Evolutionary conservation across 129 eudicot genomes (phyloP), one percentile per base, ranked within the genome.

Genomic region (Sambucus nigra): DNA sequence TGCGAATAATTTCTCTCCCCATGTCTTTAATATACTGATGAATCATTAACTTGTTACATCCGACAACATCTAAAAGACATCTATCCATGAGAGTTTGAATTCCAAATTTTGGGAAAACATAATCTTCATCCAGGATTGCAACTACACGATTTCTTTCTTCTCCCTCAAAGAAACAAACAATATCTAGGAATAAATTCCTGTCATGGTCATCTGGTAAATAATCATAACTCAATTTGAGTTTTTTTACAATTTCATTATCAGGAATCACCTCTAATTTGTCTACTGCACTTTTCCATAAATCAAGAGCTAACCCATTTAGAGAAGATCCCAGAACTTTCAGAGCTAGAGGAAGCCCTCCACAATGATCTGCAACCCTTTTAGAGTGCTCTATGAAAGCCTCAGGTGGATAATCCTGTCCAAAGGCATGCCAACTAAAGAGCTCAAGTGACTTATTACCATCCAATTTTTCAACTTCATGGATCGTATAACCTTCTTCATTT

Each of bases 331-430:
- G 14, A 56, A 56, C 62, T 35, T 39, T 44, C 7, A 56, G 49
- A 10, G 62, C 62, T 22, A 56, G 23, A 38, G 64, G 64, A 41
- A 41, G 53, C 44, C 64, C 64, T 23, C 38, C 53, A 42, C 64
- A 59, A 14, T 40, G 53, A 16, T 25, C 5, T 12, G 25, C 38
- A 7, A 59, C 41, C 64, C 39, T 59, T 41, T 15, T 42, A 3
- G 40, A 59, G 16, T 12, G 12, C 18, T 59, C n/a, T 0, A 7
- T 15, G 64, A 21, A 59, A 42, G 21, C 52, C 9, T 59, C 33
- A 44, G 20, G 8, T 1, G 53, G 38, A 42, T 23, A 17, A 17
- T 17, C 52, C 42, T 59, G 51, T 35, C 42, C 42, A 35, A 35
- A 35, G 8, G 42, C 42, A 15, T 35, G 42, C 42, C 42, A 35